A percentile compares a stretch with the other conserved stretches of the same genome.
Evolutionary conservation across 257 asterid species (phyloP).

Genomic region (Solanum sitiens): DNA sequence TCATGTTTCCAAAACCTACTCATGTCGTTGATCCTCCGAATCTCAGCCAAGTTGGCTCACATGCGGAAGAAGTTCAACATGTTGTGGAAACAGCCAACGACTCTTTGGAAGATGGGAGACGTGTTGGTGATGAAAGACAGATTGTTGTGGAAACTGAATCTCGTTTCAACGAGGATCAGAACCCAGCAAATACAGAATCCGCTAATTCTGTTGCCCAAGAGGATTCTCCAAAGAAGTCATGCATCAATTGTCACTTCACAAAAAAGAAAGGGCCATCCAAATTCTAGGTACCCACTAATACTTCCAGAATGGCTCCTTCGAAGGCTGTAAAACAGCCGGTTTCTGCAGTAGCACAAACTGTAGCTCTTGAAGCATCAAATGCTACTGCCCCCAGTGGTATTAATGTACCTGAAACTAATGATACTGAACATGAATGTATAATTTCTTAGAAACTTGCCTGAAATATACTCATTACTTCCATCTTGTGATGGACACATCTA

Average conservation of each 20-base stretch:
- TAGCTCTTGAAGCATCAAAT: constrained; percentile 27
- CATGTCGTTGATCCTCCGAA: constrained; percentile 33
- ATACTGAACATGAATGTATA: constrained; percentile 48
- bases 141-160: constrained; percentile 32
- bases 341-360: constrained; percentile 21
- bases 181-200: constrained; percentile 17
- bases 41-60: constrained; percentile 23
- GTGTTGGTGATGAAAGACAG: constrained; percentile 26
- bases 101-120: constrained; percentile 38
- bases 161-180: constrained; percentile 29
- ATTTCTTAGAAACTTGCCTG: background rate
- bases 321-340: constrained; percentile 33
- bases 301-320: constrained; percentile 14
- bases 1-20: constrained; percentile 44
- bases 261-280: constrained; percentile 40
- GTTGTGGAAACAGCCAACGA: constrained; percentile 27
- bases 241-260: constrained; percentile 74
- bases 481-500: background rate
- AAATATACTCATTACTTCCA: background rate
- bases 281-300: constrained; percentile 44
- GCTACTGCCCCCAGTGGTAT: background rate
- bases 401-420: constrained; percentile 27
- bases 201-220: constrained; percentile 36
- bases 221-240: constrained; percentile 67
- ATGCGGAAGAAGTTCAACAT: constrained; percentile 28